Conservation (phyloP, 768 basidiomycete species). For the Pulveroboletus ravenelii region DNA sequence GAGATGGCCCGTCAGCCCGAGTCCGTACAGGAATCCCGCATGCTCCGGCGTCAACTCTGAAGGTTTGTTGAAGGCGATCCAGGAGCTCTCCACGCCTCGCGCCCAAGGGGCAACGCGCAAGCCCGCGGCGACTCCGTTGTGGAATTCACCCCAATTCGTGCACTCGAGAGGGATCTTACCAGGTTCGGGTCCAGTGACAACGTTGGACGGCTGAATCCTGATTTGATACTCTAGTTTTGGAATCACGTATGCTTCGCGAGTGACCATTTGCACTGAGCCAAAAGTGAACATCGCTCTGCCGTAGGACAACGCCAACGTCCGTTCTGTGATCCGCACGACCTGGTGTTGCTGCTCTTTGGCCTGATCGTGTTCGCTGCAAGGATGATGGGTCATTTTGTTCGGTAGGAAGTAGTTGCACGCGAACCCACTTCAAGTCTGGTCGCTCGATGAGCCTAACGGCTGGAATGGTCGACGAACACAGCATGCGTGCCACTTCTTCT, state of each 20-base stretch:
- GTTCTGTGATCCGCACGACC: slow-evolving; percentile 73
- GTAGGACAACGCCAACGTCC: slow-evolving; percentile 85
- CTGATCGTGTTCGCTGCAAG: slow-evolving; percentile 77
- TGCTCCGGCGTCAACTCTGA: slow-evolving; percentile 87
- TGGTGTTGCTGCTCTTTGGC: slow-evolving; percentile 80
- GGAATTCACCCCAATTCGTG: slow-evolving; percentile 92
- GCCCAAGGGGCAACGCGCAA: slow-evolving; percentile 77
- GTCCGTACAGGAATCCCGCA: slow-evolving; percentile 91
- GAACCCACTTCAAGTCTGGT: slow-evolving; percentile 63
- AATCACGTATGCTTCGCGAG: slow-evolving; percentile 71
- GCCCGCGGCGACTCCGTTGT: slow-evolving; percentile 93
- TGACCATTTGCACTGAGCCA: slow-evolving; percentile 70
- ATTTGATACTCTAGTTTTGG: slow-evolving; percentile 77
- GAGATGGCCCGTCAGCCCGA: slow-evolving; percentile 90
- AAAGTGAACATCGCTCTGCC: slow-evolving; percentile 93
- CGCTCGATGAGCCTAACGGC: slow-evolving; percentile 64
- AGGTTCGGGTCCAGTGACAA: slow-evolving; percentile 58
- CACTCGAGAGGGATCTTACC: slow-evolving; percentile 72
- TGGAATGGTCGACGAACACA: slow-evolving; percentile 73
- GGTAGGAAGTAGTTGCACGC: neutral
- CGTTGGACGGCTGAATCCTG: slow-evolving; percentile 68
- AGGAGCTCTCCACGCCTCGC: slow-evolving; percentile 79
- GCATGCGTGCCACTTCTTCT: slow-evolving; percentile 87
- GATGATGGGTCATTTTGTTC: neutral
- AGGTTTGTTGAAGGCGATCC: slow-evolving; percentile 96